Conservation (phyloP, 2,329 filamentous ascomycete species). For the Tolypocladium capitatum region DNA sequence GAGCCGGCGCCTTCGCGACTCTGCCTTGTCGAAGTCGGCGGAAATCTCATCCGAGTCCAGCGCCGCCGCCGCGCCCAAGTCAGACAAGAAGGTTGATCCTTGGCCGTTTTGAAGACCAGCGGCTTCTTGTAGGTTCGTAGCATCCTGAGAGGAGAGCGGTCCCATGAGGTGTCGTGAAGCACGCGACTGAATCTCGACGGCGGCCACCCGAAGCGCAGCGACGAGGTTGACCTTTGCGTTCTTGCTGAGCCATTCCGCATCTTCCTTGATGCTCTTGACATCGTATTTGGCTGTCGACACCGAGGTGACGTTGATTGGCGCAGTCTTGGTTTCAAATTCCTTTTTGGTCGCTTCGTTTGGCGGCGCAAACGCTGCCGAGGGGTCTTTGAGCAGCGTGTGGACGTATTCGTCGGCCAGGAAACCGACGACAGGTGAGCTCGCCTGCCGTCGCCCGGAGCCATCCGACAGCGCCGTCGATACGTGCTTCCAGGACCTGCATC, state of each 20-base stretch:
- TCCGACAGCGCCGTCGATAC: conserved; percentile 44
- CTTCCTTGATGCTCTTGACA: conserved; percentile 67
- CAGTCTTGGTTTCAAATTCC: conserved; percentile 71
- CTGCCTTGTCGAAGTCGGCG: conserved; percentile 47
- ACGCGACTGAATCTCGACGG: conserved; percentile 74
- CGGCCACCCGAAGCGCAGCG: conserved; percentile 63
- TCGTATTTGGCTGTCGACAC: conserved; percentile 54
- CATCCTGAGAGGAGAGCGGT: conserved; percentile 65
- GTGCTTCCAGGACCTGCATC: conserved; percentile 45
- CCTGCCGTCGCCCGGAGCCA: conserved; percentile 39
- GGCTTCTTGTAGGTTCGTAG: conserved; percentile 61
- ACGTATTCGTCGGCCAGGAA: conserved; percentile 64
- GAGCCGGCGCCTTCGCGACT: conserved; percentile 52
- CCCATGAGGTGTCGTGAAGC: conserved; percentile 58
- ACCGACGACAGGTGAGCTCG: conserved; percentile 40
- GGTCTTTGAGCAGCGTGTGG: conserved; percentile 52
- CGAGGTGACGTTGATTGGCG: conserved; percentile 71
- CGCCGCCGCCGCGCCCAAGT: conserved; percentile 32
- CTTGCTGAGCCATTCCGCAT: conserved; percentile 75
- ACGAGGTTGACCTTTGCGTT: conserved; percentile 68
- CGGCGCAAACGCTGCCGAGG: conserved; percentile 53
- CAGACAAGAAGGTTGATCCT: conserved; percentile 41
- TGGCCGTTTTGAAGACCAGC: conserved; percentile 50
- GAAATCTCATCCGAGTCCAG: conserved; percentile 41
- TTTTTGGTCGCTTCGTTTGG: conserved; percentile 50